Base-by-base conservation (phyloP, 495 filamentous ascomycete species). In the Aspergillus homomorphus region DNA sequence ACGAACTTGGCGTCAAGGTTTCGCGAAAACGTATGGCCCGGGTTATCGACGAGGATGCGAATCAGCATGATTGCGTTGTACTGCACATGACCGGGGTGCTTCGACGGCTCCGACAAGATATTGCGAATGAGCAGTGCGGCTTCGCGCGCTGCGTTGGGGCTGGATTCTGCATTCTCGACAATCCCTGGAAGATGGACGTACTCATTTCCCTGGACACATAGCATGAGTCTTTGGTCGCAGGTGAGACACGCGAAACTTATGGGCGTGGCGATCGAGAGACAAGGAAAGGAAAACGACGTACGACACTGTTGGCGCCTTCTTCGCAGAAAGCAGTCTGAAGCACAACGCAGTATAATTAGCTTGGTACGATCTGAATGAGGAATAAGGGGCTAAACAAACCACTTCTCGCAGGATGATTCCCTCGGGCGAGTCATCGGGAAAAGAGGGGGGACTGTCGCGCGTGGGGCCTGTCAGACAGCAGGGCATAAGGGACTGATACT, bases 61-160 rank as follows among this genome's bases (percentile, higher is more conserved):
- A 92, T 82, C 51, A 99, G 80, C 95, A 98, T 99, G 63, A 98
- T 88, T 53, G 89, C 88, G 76, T 98, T 97, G 79, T 96, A 97
- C 74, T 98, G 94, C 42, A 85, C 83, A 57, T 89, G 82, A 19
- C 86, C 84, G 30, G 79, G 76, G 23, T 75, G 69, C 60, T 71
- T 77, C 68, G 87, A 82, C 46, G 92, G 88, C 43, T 81, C 83
- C 42, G 83, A 79, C 44, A 98, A 79, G 67, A 88, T 91, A 66
- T 91, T 93, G 67, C 90, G 87, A 67, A 98, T 89, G 56, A 85
- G 76, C 55, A 80, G 67, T 45, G 90, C 89, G 56, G 89, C 87
- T 64, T 90, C 88, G 54, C 84, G 82, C 28, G 93, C 92, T 20
- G 95, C 95, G 28, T 75, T 75, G 12, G 94, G 92, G 46, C 90